phyloP scores from a whole-genome alignment of 2,329 filamentous ascomycete genomes.

The Alternaria panax region DNA sequence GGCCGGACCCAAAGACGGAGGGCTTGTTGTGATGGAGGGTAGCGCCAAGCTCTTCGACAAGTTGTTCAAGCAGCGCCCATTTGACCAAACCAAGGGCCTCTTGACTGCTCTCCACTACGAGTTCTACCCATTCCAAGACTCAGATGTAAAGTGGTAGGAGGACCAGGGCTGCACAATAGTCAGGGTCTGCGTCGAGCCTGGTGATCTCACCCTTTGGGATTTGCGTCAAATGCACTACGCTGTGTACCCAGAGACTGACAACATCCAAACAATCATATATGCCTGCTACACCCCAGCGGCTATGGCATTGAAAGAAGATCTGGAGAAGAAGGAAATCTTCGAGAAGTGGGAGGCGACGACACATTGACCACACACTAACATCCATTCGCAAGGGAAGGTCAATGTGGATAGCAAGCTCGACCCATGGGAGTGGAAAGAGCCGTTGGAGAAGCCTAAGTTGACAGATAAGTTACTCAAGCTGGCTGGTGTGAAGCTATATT shows the following conservation, averaged over 20 bases:
- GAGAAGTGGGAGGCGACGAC: constrained; percentile 21
- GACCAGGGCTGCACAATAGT: constrained; percentile 49
- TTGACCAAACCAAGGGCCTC: constrained; percentile 22
- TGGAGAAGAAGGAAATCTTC: constrained; percentile 18
- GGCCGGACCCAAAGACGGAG: constrained; percentile 55
- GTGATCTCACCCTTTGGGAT: constrained; percentile 58
- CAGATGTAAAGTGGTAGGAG: constrained; percentile 55
- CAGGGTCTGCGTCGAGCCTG: constrained; percentile 53
- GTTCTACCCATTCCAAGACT: constrained; percentile 51
- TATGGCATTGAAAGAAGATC: constrained; percentile 23
- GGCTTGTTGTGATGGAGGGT: constrained; percentile 56
- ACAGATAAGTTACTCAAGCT: constrained; percentile 27
- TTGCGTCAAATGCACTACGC: constrained; percentile 57
- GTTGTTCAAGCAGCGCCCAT: constrained; percentile 18
- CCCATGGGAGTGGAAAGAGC: constrained; percentile 23
- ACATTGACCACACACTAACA: constrained; percentile 33
- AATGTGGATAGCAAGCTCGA: constrained; percentile 19
- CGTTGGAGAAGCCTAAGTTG: constrained; percentile 26
- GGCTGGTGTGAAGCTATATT: constrained; percentile 22
- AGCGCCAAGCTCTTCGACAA: constrained; percentile 47
- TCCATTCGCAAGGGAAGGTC: constrained; percentile 19
- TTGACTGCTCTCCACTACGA: constrained; percentile 15
- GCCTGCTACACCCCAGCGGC: constrained; percentile 25
- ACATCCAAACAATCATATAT: constrained; percentile 24
- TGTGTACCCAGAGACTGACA: constrained; percentile 20